These are phyloP conservation scores for Loxodes magnus DNA, from an alignment of 73 alveolate species.

Conservation along the genomic window DNA sequence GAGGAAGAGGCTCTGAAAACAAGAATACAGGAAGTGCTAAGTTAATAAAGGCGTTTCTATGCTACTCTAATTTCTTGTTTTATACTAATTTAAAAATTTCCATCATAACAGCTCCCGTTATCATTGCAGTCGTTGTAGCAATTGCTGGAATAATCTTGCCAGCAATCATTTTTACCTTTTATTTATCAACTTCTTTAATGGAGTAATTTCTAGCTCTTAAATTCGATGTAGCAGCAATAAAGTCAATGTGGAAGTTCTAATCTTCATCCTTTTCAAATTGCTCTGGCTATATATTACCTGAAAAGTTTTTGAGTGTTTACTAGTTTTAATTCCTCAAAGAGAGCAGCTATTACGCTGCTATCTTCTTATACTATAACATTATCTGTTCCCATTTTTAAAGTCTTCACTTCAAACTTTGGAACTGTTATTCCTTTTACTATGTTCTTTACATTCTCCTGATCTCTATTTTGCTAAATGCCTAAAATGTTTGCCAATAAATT, in stretches of 20 bases:
- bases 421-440: too few relatives aligned
- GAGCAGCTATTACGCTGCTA: conserved; percentile 31
- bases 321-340: conserved; percentile 37
- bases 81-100: conserved; percentile 40
- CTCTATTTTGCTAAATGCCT: conserved; percentile 43
- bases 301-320: conserved; percentile 36
- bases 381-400: too few relatives aligned
- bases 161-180: conserved; percentile 74
- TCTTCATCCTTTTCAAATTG: conserved; percentile 85
- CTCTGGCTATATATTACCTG: conserved; percentile 48
- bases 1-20: conserved; percentile 68
- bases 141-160: conserved; percentile 93
- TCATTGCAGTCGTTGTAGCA: conserved; percentile 89
- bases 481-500: conserved; percentile 66
- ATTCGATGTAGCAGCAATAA: conserved; percentile 74
- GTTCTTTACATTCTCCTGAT: conserved; percentile 31
- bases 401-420: conserved; percentile 25
- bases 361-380: too few relatives aligned
- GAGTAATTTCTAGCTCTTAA: conserved; percentile 85
- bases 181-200: conserved; percentile 51
- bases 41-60: conserved; percentile 36
- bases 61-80: conserved; percentile 19
- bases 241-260: conserved; percentile 71
- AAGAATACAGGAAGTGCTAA: conserved; percentile 53
- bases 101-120: conserved; percentile 58